Percentiles rank a stretch among this genome's conserved stretches.
Evolutionary conservation across 345 rosid genomes (phyloP).

Genomic region (Pistacia vera): DNA sequence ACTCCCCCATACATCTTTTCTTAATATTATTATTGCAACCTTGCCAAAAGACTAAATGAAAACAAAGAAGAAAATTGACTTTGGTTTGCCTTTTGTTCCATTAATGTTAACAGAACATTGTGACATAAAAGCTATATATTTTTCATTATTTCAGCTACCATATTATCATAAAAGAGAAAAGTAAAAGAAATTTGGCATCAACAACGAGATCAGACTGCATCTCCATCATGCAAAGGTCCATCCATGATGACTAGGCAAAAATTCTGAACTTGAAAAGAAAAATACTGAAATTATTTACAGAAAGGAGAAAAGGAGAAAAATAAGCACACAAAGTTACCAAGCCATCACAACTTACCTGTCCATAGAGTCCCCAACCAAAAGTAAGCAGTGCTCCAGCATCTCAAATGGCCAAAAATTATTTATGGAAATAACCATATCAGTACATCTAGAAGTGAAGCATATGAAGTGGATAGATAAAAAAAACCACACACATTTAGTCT

Average conservation of each 20-base stretch:
- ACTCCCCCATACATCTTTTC: neutral
- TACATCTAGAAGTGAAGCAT: neutral
- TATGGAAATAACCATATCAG: neutral
- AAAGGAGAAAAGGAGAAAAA: neutral
- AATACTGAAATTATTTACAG: neutral
- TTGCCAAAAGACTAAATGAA: neutral
- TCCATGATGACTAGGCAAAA: neutral
- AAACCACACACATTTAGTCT: neutral
- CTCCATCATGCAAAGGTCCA: neutral
- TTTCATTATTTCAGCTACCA: neutral
- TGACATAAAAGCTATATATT: neutral
- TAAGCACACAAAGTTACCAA: slow-evolving; percentile 3
- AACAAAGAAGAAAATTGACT: neutral
- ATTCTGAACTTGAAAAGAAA: slow-evolving; percentile 1
- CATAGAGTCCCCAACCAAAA: slow-evolving; percentile 99
- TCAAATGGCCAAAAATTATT: slow-evolving; percentile 38
- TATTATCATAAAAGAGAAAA: neutral
- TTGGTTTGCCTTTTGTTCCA: neutral
- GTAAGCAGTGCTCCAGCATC: slow-evolving; percentile 95
- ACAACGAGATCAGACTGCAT: neutral
- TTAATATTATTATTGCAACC: neutral
- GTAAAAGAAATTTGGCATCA: neutral
- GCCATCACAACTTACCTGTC: slow-evolving; percentile 69
- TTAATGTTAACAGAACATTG: neutral
- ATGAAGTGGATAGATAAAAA: slow-evolving; percentile 6